A percentile compares a stretch with the other conserved stretches of the same genome.
These are phyloP conservation scores for Suillus fuscotomentosus DNA, from an alignment of 768 basidiomycete genomes.

Conservation along the genomic window DNA sequence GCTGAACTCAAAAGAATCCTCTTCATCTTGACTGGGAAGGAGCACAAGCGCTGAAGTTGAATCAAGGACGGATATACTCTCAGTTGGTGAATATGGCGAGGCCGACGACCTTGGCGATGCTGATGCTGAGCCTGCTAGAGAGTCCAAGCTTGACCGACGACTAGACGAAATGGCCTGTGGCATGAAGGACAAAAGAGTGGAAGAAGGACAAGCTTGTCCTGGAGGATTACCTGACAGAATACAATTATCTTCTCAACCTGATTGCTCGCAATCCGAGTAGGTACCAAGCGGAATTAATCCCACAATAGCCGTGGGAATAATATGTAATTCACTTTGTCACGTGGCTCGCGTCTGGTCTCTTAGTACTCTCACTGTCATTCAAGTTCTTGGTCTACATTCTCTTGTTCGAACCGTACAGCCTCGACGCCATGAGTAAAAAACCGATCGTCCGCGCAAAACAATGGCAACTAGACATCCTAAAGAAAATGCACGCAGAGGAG, in stretches of 20 bases:
- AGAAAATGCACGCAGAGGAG: constrained; percentile 19
- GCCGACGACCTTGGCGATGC: constrained; percentile 5
- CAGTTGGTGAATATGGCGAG: constrained; percentile 7
- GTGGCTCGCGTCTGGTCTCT: neutral
- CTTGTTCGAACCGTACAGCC: constrained; percentile 3
- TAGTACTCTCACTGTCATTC: neutral
- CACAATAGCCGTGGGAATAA: neutral
- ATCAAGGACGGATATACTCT: constrained; percentile 28
- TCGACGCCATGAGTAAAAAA: constrained; percentile 9
- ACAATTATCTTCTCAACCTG: neutral
- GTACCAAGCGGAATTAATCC: neutral
- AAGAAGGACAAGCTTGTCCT: neutral
- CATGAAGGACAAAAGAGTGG: constrained; percentile 11
- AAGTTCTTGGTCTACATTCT: neutral
- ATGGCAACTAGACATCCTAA: constrained; percentile 31
- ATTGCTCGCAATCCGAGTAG: neutral
- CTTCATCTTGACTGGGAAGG: constrained; percentile 53
- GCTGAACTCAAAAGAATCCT: constrained; percentile 30
- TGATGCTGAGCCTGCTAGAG: neutral
- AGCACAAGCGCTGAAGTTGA: constrained; percentile 61
- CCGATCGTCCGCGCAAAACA: constrained; percentile 19
- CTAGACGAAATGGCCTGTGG: constrained; percentile 8
- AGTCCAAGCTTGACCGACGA: constrained; percentile 15
- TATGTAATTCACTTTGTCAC: neutral
- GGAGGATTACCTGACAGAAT: neutral